phyloP scores from a whole-genome alignment of 169 alveolate genomes.

The Eimeria acervulina region DNA sequence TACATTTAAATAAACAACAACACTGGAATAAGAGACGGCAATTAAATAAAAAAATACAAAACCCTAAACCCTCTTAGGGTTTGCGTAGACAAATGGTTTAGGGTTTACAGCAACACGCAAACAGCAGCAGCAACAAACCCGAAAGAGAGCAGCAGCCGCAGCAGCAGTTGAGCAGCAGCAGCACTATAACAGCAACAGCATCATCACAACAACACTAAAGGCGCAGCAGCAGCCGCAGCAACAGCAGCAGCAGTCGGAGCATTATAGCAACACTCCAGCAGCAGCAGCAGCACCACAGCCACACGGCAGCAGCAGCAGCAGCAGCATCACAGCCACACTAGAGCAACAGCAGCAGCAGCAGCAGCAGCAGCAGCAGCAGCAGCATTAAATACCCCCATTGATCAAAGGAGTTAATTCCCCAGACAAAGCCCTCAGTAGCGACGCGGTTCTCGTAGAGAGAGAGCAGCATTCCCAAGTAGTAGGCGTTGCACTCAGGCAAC shows the following conservation, averaged over 20 bases:
- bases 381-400: conserved; percentile 95
- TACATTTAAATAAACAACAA: too few relatives aligned
- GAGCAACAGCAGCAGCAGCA: conserved; percentile 7
- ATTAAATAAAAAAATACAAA: not conserved
- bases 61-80: conserved; percentile 19
- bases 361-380: not conserved
- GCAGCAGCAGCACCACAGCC: conserved; percentile 42
- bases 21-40: not conserved
- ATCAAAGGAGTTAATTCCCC: conserved; percentile 98
- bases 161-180: too few relatives aligned
- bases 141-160: too few relatives aligned
- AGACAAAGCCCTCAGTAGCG: conserved; percentile 97
- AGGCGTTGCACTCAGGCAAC: conserved; percentile 79
- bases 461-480: conserved; percentile 95
- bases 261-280: not conserved
- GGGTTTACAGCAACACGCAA: not conserved
- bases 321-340: not conserved
- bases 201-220: too few relatives aligned
- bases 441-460: conserved; percentile 99
- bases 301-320: conserved; percentile 13
- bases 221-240: not conserved
- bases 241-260: not conserved
- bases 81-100: too few relatives aligned
- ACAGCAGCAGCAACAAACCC: too few relatives aligned
- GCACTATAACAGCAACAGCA: not conserved